These are phyloP conservation scores for Mycena leptocephala DNA, from an alignment of 768 basidiomycete species.

Conservation along the genomic window DNA sequence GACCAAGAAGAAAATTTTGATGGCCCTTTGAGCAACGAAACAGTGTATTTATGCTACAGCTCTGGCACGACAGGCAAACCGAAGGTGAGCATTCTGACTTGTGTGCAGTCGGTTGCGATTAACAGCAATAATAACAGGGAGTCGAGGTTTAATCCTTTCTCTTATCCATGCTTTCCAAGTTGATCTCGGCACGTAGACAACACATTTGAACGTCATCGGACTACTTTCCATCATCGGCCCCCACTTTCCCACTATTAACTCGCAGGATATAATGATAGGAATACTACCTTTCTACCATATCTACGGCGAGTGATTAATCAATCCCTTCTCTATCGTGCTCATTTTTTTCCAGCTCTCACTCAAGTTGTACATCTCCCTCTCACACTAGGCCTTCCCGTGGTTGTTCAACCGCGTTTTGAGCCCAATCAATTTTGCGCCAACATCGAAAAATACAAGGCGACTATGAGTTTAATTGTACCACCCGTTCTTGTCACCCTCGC, in stretches of 20 bases:
- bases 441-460: slow-evolving; percentile 69
- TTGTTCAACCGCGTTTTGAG: slow-evolving; percentile 72
- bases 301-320: slow-evolving; percentile 35
- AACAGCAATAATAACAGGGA: slow-evolving; percentile 4
- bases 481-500: slow-evolving; percentile 76
- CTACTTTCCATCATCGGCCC: slow-evolving; percentile 59
- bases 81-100: background rate
- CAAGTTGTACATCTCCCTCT: slow-evolving; percentile 63
- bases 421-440: slow-evolving; percentile 64
- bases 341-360: background rate
- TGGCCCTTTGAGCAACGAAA: slow-evolving; percentile 38
- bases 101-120: background rate
- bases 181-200: slow-evolving; percentile 49
- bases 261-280: slow-evolving; percentile 63
- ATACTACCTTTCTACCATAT: slow-evolving; percentile 60
- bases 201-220: slow-evolving; percentile 66
- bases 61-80: slow-evolving; percentile 69
- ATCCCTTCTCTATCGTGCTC: too few relatives aligned
- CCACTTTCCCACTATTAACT: slow-evolving; percentile 49
- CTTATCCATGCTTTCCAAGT: background rate
- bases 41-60: slow-evolving; percentile 45
- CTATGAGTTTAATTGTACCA: slow-evolving; percentile 68
- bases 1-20: slow-evolving; percentile 42
- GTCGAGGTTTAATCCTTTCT: slow-evolving; percentile 18
- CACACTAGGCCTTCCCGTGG: slow-evolving; percentile 53